A percentile compares a stretch with the other conserved stretches of the same genome.
phyloP scores from a whole-genome alignment of 2,329 filamentous ascomycete species.

The Thielaviopsis ethacetica region DNA sequence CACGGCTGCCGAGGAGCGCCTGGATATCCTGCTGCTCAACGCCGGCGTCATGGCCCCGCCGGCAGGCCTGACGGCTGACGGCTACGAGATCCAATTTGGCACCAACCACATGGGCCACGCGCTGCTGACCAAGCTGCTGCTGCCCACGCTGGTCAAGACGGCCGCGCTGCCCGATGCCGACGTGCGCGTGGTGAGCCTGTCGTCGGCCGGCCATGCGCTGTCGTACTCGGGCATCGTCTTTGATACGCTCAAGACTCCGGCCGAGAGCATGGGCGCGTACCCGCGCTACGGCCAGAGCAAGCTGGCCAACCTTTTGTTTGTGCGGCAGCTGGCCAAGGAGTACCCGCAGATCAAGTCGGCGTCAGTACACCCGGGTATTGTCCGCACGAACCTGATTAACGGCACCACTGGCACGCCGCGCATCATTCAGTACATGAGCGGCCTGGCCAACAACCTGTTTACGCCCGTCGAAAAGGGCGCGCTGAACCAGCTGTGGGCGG shows the following conservation, averaged over 20 bases:
- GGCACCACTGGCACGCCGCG: slow-evolving; percentile 9
- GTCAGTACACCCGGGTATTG: slow-evolving; percentile 18
- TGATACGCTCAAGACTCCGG: slow-evolving; percentile 16
- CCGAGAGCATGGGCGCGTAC: slow-evolving; percentile 13
- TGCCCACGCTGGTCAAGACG: slow-evolving; percentile 19
- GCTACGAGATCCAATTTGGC: slow-evolving; percentile 28
- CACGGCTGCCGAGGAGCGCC: slow-evolving; percentile 15
- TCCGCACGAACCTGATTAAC: slow-evolving; percentile 17
- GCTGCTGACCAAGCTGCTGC: slow-evolving; percentile 28
- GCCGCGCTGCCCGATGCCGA: slow-evolving; percentile 13
- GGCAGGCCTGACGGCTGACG: slow-evolving; percentile 20
- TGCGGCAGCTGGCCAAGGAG: slow-evolving; percentile 16
- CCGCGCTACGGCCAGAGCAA: slow-evolving; percentile 19
- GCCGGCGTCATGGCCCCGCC: slow-evolving; percentile 26
- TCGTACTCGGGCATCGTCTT: slow-evolving; percentile 18
- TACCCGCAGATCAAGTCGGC: slow-evolving; percentile 16
- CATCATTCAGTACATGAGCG: slow-evolving; percentile 9
- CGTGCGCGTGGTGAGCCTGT: slow-evolving; percentile 19
- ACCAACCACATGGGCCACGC: slow-evolving; percentile 31
- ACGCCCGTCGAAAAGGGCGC: slow-evolving; percentile 19
- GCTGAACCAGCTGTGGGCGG: slow-evolving; percentile 28
- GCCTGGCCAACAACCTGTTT: slow-evolving; percentile 13
- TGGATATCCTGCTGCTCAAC: slow-evolving; percentile 27
- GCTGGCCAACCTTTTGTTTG: slow-evolving; percentile 18
- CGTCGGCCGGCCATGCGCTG: slow-evolving; percentile 16